Base-by-base conservation (phyloP, 2,329 filamentous ascomycete genomes). In the Helotiales sp. region DNA sequence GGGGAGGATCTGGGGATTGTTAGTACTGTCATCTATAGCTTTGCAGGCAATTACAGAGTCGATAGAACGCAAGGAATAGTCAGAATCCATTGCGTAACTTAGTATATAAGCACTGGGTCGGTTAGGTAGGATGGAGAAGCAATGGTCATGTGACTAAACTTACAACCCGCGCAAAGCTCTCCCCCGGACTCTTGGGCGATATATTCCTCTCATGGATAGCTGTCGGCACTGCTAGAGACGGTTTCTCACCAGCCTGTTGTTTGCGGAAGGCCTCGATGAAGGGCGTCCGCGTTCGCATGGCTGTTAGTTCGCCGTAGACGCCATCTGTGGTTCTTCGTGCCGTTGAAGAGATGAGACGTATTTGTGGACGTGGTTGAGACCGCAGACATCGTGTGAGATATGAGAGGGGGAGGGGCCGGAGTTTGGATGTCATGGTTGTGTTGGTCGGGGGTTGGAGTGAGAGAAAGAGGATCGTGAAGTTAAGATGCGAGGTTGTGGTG, bases 231-330 rank as follows among this genome's bases (percentile, higher is more conserved):
- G 34, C n/a, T 10, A 45, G 49, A 0, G 72, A 74, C 40, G 74
- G 73, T 62, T 75, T 72, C 47, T 63, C 47, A 5, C 61, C 61
- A 26, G 45, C 22, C 65, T 85, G 83, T 71, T 85, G 83, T 70
- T 84, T 81, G 22, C 82, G 82, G 58, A 91, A 80, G 0, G 89
- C 89, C 71, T 91, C 87, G 47, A 91, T 84, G 87, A 89, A 91
- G 30, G 89, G 89, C n/a, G 84, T 89, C 68, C 86, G 86, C 7
- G 89, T 85, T 52, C 87, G 81, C 79, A 86, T 85, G 20, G 84
- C 83, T 58, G 86, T 87, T 61, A 89, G 79, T 62, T 84, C 86
- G 57, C 82, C 80, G 73, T 87, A 88, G n/a, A 89, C 86, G 2
- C 87, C 87, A 78, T 88, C 86, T 40, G 72, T 76, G 17, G 15